These are phyloP conservation scores for Darksidea phi DNA, from an alignment of 495 filamentous ascomycete genomes.

Conservation along the genomic window DNA sequence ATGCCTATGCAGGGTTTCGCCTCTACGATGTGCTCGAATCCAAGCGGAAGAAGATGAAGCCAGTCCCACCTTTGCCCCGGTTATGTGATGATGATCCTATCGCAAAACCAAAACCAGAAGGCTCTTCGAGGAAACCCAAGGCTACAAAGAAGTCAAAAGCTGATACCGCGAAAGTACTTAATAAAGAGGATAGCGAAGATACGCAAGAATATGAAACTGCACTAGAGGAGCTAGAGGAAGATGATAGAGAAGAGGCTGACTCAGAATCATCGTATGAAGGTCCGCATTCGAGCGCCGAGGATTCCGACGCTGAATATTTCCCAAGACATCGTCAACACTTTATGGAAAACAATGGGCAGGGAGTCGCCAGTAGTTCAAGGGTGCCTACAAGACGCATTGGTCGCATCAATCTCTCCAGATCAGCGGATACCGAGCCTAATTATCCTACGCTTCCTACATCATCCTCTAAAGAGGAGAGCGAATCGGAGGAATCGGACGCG, in stretches of 20 bases:
- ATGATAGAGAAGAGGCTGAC: conserved; percentile 6
- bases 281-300: not conserved
- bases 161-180: not conserved
- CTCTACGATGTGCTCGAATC: conserved; percentile 42
- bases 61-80: conserved; percentile 38
- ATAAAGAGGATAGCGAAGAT: conserved; percentile 30
- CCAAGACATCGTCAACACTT: not conserved
- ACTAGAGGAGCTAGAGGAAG: conserved; percentile 8
- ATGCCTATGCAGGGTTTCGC: conserved; percentile 44
- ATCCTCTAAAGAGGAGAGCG: conserved; percentile 3
- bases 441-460: conserved; percentile 6
- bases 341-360: not conserved
- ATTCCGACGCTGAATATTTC: conserved; percentile 12
- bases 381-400: conserved; percentile 11
- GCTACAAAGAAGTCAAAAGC: not conserved
- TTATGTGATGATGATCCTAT: conserved; percentile 17
- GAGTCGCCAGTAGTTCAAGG: not conserved
- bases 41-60: conserved; percentile 39
- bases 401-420: conserved; percentile 7
- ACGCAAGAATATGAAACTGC: conserved; percentile 30
- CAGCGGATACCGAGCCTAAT: not conserved
- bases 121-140: not conserved
- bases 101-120: not conserved
- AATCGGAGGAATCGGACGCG: conserved; percentile 7
- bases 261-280: conserved; percentile 9